phyloP scores from a whole-genome alignment of 2,329 filamentous ascomycete species.

The Xylariaceae sp. region DNA sequence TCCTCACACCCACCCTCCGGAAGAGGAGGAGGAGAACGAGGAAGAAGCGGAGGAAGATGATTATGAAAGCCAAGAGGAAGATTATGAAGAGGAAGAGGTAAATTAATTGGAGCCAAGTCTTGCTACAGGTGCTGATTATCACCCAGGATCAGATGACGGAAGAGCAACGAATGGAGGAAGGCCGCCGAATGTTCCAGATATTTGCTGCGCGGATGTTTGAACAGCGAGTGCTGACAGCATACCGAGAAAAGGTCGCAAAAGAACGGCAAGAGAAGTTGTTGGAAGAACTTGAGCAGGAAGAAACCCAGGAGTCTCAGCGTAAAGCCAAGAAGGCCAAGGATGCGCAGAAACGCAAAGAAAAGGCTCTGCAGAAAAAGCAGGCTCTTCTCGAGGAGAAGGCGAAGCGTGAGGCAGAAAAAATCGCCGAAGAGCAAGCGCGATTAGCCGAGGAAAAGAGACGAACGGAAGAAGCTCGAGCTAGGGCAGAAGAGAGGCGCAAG shows the following conservation, averaged over 20 bases:
- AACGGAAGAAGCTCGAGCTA: conserved; percentile 73
- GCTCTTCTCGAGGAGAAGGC: conserved; percentile 88
- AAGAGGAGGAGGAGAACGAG: conserved; percentile 71
- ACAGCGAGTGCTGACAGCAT: conserved; percentile 92
- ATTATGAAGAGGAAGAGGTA: conserved; percentile 78
- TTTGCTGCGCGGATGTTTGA: conserved; percentile 99
- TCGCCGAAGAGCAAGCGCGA: conserved; percentile 75
- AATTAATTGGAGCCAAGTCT: conserved; percentile 12
- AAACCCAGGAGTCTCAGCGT: conserved; percentile 67
- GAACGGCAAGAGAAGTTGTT: conserved; percentile 88
- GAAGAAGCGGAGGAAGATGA: conserved; percentile 60
- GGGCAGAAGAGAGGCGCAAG: conserved; percentile 83
- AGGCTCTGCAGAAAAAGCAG: conserved; percentile 83
- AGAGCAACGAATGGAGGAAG: conserved; percentile 98
- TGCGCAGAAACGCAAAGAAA: conserved; percentile 92
- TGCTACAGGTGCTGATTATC: conserved; percentile 23
- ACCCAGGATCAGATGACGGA: conserved; percentile 93
- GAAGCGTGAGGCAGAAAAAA: conserved; percentile 80
- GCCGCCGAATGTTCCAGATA: conserved; percentile 97
- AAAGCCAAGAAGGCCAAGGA: conserved; percentile 93
- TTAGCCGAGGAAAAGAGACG: conserved; percentile 74
- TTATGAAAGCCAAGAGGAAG: conserved; percentile 58
- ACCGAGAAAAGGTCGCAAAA: conserved; percentile 91
- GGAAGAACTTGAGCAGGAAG: conserved; percentile 86
- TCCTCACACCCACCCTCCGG: conserved; percentile 68